These are phyloP conservation scores for Aureobasidium sp. DNA, from an alignment of 2,329 filamentous ascomycete species.

Conservation along the genomic window DNA sequence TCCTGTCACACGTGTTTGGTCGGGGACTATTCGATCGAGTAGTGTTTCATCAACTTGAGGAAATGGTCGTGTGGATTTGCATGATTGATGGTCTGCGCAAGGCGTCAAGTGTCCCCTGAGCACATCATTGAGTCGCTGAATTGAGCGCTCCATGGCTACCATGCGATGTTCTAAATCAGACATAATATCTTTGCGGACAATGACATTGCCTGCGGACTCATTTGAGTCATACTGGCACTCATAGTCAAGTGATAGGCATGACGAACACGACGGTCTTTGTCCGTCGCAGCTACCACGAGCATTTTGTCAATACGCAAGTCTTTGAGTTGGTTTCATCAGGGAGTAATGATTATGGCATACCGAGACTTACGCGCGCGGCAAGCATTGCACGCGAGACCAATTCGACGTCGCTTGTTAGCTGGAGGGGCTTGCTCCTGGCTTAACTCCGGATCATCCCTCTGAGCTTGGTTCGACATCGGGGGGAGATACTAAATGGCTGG, in stretches of 20 bases:
- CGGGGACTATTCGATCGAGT: neutral
- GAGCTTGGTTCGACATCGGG: no score
- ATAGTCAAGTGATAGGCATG: slow-evolving; percentile 36
- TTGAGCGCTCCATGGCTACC: slow-evolving; percentile 11
- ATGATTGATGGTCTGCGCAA: neutral
- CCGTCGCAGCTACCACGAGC: slow-evolving; percentile 35
- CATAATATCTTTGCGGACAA: slow-evolving; percentile 35
- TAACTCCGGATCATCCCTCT: no score
- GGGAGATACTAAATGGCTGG: no score
- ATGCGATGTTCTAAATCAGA: neutral
- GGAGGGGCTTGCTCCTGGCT: neutral
- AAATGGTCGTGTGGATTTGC: neutral
- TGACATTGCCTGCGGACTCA: slow-evolving; percentile 31
- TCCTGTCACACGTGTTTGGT: neutral
- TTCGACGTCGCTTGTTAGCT: slow-evolving; percentile 13
- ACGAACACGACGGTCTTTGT: slow-evolving; percentile 36
- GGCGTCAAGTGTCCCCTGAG: slow-evolving; percentile 1
- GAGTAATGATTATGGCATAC: slow-evolving; percentile 20
- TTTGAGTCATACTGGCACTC: slow-evolving; percentile 39
- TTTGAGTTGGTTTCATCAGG: neutral
- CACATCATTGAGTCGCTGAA: slow-evolving; percentile 14
- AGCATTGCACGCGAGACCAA: slow-evolving; percentile 23
- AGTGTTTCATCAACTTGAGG: neutral
- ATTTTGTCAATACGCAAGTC: slow-evolving; percentile 21
- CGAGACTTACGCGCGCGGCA: slow-evolving; percentile 24